Conservation (phyloP, 495 filamentous ascomycete species). For the Physcia stellaris region DNA sequence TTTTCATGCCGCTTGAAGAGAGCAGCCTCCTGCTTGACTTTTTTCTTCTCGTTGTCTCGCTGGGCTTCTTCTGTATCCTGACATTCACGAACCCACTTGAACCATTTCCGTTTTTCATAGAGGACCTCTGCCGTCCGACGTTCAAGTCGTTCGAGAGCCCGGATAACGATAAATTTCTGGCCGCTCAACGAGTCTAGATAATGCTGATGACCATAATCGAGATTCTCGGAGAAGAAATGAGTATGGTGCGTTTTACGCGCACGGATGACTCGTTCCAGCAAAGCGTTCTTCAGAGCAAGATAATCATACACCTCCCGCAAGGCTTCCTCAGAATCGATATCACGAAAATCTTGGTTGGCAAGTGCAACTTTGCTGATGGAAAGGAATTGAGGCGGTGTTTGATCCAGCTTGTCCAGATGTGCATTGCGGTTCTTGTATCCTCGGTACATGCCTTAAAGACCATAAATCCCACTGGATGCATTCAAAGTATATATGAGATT, state of each 20-base stretch:
- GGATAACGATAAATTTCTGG: conserved; percentile 23
- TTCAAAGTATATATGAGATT: neutral
- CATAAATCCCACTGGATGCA: neutral
- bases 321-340: conserved; percentile 21
- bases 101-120: conserved; percentile 36
- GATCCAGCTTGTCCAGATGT: conserved; percentile 26
- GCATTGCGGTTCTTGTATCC: conserved; percentile 36
- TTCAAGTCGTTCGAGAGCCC: conserved; percentile 33
- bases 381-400: conserved; percentile 24
- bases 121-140: conserved; percentile 30
- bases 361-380: conserved; percentile 20
- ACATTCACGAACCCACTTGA: conserved; percentile 29
- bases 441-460: conserved; percentile 28
- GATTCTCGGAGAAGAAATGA: conserved; percentile 34
- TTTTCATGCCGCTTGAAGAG: conserved; percentile 35
- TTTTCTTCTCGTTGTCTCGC: conserved; percentile 38
- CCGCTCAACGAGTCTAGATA: conserved; percentile 32
- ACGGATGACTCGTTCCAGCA: conserved; percentile 35
- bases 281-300: conserved; percentile 27
- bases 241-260: conserved; percentile 39
- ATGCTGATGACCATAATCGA: conserved; percentile 22
- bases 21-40: conserved; percentile 34
- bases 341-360: conserved; percentile 27
- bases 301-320: conserved; percentile 30
- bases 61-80: conserved; percentile 32